Conservation (phyloP, 495 filamentous ascomycete genomes). For the Annulohypoxylon moriforme region DNA sequence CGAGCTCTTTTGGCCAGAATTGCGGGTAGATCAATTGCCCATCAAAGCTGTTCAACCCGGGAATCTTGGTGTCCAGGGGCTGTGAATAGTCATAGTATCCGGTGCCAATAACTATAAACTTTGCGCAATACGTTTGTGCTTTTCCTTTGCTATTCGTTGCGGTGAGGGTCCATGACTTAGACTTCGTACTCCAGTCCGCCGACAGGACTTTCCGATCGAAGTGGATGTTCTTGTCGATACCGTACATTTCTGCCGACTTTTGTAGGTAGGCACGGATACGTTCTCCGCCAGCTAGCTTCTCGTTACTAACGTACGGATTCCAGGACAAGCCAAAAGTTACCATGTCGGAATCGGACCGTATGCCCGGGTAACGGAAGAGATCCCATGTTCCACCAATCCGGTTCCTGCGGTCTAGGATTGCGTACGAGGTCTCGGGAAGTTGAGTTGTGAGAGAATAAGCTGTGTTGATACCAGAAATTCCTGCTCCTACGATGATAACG, state of each 20-base stretch:
- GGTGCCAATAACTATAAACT: slow-evolving; percentile 70
- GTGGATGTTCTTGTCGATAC: slow-evolving; percentile 72
- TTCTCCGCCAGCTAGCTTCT: slow-evolving; percentile 69
- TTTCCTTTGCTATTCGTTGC: slow-evolving; percentile 59
- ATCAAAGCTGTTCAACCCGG: slow-evolving; percentile 66
- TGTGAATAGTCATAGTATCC: slow-evolving; percentile 78
- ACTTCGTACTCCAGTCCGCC: slow-evolving; percentile 68
- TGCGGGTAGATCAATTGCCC: slow-evolving; percentile 69
- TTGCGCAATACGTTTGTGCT: slow-evolving; percentile 57
- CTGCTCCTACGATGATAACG: slow-evolving; percentile 76
- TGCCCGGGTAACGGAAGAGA: slow-evolving; percentile 77
- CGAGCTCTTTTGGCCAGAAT: slow-evolving; percentile 67
- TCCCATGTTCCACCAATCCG: slow-evolving; percentile 79
- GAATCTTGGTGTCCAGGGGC: slow-evolving; percentile 66
- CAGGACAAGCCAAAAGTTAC: slow-evolving; percentile 71
- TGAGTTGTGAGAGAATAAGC: slow-evolving; percentile 74
- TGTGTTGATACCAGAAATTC: slow-evolving; percentile 81
- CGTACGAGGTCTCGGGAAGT: slow-evolving; percentile 64
- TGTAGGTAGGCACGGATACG: slow-evolving; percentile 71
- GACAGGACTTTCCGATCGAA: slow-evolving; percentile 66
- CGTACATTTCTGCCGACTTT: slow-evolving; percentile 63
- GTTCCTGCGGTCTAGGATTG: slow-evolving; percentile 71
- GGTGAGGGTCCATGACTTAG: slow-evolving; percentile 70
- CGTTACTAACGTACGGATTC: slow-evolving; percentile 68
- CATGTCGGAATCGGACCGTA: slow-evolving; percentile 75